Base-by-base conservation (phyloP, 2,329 filamentous ascomycete genomes). In the Neobulgaria alba region DNA sequence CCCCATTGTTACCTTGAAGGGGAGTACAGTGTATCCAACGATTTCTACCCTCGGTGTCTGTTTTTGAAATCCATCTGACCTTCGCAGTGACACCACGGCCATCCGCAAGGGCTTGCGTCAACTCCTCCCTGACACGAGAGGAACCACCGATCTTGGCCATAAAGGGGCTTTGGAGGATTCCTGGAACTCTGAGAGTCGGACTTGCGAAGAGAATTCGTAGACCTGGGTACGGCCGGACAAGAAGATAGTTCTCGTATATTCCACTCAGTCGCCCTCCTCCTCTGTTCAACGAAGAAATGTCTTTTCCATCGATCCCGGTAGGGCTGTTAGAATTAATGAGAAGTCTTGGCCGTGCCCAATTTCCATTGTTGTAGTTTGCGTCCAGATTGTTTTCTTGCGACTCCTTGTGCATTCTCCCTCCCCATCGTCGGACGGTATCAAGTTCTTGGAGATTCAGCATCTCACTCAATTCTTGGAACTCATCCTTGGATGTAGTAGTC, bases 11-110 rank as follows among this genome's bases (percentile, higher is more conserved):
- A 2, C 81, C 82, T 3, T 84, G 61, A 3, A 88, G 63, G 2
- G 84, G 83, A 16, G 83, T 88, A 55, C 81, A 84, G 58, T 88
- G 83, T 30, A 88, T 82, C 82, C 83, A 88, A 32, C 82, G 71
- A 36, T 73, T 71, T 14, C 80, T 70, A 0, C 82, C 82, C 14
- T 66, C 61, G 0, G 39, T 26, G 23, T 71, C 67, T 4, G 61
- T 61, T 32, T 67, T 65, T 33, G 67, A 69, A 1, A 85, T 63
- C 84, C 82, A 89, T 38, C 75, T 73, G 10, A 89, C 73, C 56
- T 85, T 85, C 3, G 82, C 82, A 1, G 83, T 88, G 4, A 88
- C 78, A 34, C 82, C 79, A 33, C 77, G 73, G 0, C 82, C 82
- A 51, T 80, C 73, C 4, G 72, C 71, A 16, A 89, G 71, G 0